Conservation (phyloP, 176 grass and related monocot genomes). For the Ensete ventricosum region DNA sequence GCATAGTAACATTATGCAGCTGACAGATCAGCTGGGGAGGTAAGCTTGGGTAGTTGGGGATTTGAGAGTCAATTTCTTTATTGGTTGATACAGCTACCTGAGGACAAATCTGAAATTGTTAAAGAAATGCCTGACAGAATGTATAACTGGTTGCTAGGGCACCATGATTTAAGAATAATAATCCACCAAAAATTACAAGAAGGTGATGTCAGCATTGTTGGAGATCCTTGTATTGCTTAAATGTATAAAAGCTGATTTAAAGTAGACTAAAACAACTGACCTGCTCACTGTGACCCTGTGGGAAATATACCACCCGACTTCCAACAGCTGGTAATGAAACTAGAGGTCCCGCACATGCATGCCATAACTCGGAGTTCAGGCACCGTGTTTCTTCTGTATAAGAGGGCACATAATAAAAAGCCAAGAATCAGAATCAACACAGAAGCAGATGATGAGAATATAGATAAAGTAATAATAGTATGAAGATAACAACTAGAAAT, state of each 20-base stretch:
- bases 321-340: conserved; percentile 83
- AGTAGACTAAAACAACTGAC: conserved; percentile 20
- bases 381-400: conserved; percentile 67
- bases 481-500: too few species aligned
- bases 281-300: conserved; percentile 99
- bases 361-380: conserved; percentile 95
- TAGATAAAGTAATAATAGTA: too few species aligned
- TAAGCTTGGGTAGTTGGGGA: conserved; percentile 89
- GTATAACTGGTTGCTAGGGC: neutral
- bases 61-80: conserved; percentile 94
- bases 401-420: neutral
- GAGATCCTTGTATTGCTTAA: neutral
- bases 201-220: neutral
- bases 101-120: conserved; percentile 5
- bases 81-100: conserved; percentile 95
- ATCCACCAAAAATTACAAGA: too few species aligned
- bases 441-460: neutral
- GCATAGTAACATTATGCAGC: conserved; percentile 98
- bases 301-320: conserved; percentile 91
- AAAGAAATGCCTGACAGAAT: neutral
- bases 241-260: neutral
- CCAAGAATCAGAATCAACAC: neutral
- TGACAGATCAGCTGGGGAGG: conserved; percentile 96
- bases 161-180: neutral
- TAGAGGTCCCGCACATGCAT: conserved; percentile 93